Percentiles rank a stretch among this genome's conserved stretches.
Evolutionary conservation across 2,329 filamentous ascomycete genomes (phyloP).

Genomic region (Zasmidium cellare): DNA sequence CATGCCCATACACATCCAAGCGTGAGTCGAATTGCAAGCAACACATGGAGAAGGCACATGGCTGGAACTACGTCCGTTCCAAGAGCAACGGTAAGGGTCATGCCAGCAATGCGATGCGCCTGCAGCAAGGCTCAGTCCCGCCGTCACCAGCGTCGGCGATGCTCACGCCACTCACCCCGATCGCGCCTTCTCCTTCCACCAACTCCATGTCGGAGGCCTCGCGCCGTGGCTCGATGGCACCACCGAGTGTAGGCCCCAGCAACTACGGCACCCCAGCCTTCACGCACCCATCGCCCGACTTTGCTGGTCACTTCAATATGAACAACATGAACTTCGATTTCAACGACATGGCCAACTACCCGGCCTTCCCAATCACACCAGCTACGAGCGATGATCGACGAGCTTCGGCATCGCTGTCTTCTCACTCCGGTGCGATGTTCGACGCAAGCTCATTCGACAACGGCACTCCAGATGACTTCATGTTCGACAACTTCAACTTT

Average conservation of each 20-base stretch:
- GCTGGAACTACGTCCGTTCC: conserved; percentile 85
- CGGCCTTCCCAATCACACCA: conserved; percentile 33
- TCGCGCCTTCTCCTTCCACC: conserved; percentile 43
- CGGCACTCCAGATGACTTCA: conserved; percentile 51
- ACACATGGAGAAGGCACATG: conserved; percentile 97
- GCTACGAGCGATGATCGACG: conserved; percentile 36
- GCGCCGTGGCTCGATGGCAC: conserved; percentile 33
- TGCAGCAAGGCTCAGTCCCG: conserved; percentile 60
- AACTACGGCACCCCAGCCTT: conserved; percentile 31
- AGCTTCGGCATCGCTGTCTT: conserved; percentile 30
- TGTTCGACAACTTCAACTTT: conserved; percentile 63
- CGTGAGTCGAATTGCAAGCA: conserved; percentile 96
- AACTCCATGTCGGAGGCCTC: conserved; percentile 35
- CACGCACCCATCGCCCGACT: conserved; percentile 32
- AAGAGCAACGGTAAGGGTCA: conserved; percentile 82
- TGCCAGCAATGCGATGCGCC: conserved; percentile 54
- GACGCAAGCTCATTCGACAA: conserved; percentile 43
- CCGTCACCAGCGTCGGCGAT: conserved; percentile 59
- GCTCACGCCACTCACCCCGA: conserved; percentile 35
- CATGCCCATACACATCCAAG: conserved; percentile 92
- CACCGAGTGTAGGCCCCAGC: conserved; percentile 33
- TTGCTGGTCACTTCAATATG: conserved; percentile 37
- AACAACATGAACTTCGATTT: conserved; percentile 33
- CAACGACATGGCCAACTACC: conserved; percentile 31
- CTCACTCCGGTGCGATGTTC: conserved; percentile 43